Evolutionary conservation across 2,329 filamentous ascomycete species (phyloP).

Genomic region (Ophiocordyceps camponoti-rufipedis): DNA sequence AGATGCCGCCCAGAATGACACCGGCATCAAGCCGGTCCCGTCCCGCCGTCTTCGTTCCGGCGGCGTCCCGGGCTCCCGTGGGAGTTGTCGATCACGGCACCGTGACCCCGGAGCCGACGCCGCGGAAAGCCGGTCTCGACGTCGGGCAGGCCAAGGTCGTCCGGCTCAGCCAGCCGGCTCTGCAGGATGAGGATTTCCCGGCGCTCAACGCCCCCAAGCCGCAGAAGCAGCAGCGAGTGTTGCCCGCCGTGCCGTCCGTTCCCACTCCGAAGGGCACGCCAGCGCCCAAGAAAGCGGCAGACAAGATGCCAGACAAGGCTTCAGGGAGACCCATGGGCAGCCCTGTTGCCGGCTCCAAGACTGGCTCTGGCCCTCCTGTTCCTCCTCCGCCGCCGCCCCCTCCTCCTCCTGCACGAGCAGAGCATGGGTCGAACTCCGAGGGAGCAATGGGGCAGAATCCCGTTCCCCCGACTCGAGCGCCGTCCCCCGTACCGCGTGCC

Average conservation of each 20-base stretch:
- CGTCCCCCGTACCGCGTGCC: conserved; percentile 30
- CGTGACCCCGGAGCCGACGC: conserved; percentile 16
- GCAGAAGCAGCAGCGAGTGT: conserved; percentile 11
- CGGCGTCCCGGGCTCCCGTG: conserved; percentile 9
- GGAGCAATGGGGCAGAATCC: conserved; percentile 10
- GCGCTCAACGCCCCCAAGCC: conserved; percentile 30
- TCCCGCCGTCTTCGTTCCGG: conserved; percentile 8
- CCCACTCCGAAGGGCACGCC: conserved; percentile 16
- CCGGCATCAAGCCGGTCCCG: conserved; percentile 6
- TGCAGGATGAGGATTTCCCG: conserved; percentile 47
- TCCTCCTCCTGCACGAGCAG: background rate
- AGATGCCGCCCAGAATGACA: conserved; percentile 6
- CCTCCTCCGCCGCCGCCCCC: background rate
- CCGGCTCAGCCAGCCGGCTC: conserved; percentile 19
- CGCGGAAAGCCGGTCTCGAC: conserved; percentile 13
- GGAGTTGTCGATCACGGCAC: conserved; percentile 9
- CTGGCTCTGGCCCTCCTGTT: background rate
- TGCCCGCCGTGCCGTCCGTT: conserved; percentile 16
- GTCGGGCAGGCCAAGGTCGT: conserved; percentile 25
- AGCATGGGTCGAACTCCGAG: conserved; percentile 1
- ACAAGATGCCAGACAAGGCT: conserved; percentile 12
- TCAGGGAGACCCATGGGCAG: conserved; percentile 4
- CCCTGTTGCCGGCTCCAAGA: background rate
- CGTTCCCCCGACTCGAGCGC: conserved; percentile 18
- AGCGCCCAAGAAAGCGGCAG: conserved; percentile 12